These are phyloP conservation scores for Pholiota conissans DNA, from an alignment of 768 basidiomycete species.

Conservation along the genomic window DNA sequence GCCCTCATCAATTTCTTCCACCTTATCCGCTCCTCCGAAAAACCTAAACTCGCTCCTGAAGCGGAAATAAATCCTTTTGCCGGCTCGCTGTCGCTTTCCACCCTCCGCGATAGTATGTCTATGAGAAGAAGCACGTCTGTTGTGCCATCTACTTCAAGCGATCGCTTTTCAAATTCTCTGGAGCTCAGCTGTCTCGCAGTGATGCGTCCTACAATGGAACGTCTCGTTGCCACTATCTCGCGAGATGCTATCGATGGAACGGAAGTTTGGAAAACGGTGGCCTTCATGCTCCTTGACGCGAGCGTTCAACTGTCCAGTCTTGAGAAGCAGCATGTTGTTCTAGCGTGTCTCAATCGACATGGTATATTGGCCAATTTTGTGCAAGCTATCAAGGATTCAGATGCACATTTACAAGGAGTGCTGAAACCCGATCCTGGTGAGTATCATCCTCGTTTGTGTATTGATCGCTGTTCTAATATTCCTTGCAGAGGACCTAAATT, in stretches of 20 bases:
- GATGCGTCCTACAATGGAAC: constrained; percentile 69
- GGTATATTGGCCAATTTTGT: constrained; percentile 85
- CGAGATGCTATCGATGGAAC: constrained; percentile 94
- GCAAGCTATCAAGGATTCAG: constrained; percentile 80
- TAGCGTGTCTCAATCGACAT: constrained; percentile 61
- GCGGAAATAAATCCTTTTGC: constrained; percentile 21
- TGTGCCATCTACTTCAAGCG: constrained; percentile 24
- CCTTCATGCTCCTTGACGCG: constrained; percentile 87
- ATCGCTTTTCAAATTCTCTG: constrained; percentile 34
- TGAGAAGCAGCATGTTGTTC: constrained; percentile 66
- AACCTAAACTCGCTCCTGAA: constrained; percentile 19
- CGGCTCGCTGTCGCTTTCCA: constrained; percentile 38
- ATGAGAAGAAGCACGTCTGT: constrained; percentile 40
- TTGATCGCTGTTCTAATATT: neutral
- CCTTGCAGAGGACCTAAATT: constrained; percentile 77
- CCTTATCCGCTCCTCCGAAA: constrained; percentile 49
- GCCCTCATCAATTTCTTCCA: constrained; percentile 88
- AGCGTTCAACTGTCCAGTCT: constrained; percentile 68
- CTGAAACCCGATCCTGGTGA: constrained; percentile 89
- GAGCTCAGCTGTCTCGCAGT: constrained; percentile 63
- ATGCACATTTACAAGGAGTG: constrained; percentile 69
- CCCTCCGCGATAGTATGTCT: constrained; percentile 39
- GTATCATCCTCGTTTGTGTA: constrained; percentile 18
- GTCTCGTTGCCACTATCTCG: constrained; percentile 69
- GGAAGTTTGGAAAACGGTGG: constrained; percentile 96